Evolutionary conservation across 176 grass and related monocot species (phyloP).

Genomic region (Bolboschoenus planiculmis): DNA sequence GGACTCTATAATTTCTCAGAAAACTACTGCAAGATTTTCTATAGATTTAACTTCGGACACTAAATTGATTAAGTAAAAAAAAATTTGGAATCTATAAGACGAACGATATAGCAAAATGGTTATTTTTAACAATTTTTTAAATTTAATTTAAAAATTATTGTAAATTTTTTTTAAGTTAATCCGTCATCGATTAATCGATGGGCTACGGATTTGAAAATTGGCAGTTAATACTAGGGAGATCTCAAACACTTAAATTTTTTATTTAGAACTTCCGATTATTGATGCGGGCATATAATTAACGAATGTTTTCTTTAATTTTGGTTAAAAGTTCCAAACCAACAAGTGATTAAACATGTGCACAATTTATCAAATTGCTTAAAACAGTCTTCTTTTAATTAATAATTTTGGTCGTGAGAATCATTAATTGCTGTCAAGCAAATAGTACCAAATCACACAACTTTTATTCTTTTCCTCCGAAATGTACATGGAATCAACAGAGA

Average conservation of each 20-base stretch:
- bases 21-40: too few relatives aligned
- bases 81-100: too few relatives aligned
- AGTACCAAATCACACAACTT: not conserved
- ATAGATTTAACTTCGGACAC: too few relatives aligned
- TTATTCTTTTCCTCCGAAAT: not conserved
- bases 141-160: too few relatives aligned
- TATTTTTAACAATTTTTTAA: too few relatives aligned
- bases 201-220: too few relatives aligned
- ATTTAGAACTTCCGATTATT: not conserved
- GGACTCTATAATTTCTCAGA: too few relatives aligned
- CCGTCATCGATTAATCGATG: too few relatives aligned
- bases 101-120: too few relatives aligned
- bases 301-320: not conserved
- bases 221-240: not conserved
- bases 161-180: too few relatives aligned
- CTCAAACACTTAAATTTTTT: not conserved
- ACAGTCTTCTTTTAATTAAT: not conserved
- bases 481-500: not conserved
- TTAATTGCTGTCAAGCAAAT: not conserved
- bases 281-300: not conserved
- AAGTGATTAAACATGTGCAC: not conserved
- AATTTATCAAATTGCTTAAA: not conserved
- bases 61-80: too few relatives aligned
- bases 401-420: not conserved
- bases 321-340: not conserved